A percentile compares a stretch with the other conserved stretches of the same genome.
These are phyloP conservation scores for Pistacia integerrima DNA, from an alignment of 345 rosid genomes.

Conservation along the genomic window DNA sequence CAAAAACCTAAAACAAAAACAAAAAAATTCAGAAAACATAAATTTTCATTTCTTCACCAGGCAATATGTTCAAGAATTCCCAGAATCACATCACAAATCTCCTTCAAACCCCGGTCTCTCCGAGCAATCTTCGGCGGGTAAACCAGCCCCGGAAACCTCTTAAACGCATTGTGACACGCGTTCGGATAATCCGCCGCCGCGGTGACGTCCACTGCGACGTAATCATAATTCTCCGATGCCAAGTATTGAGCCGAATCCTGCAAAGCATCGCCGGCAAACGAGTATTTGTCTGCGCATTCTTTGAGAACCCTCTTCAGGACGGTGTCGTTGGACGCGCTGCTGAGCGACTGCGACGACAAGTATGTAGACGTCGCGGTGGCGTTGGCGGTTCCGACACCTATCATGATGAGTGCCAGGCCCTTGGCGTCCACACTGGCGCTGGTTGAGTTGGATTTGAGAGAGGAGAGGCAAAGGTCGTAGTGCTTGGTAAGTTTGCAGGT, in stretches of 20 bases:
- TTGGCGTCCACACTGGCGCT: constrained; percentile 57
- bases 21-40: background rate
- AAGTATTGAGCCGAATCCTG: constrained; percentile 48
- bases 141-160: constrained; percentile 40
- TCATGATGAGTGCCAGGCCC: constrained; percentile 66
- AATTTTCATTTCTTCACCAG: background rate
- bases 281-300: constrained; percentile 74
- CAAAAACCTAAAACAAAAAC: too few relatives aligned
- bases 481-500: too few relatives aligned
- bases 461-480: constrained; percentile 70
- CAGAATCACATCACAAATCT: constrained; percentile 66
- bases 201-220: constrained; percentile 65
- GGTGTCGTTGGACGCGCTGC: constrained; percentile 28
- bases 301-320: constrained; percentile 39
- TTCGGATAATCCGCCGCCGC: constrained; percentile 77
- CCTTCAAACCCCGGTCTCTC: constrained; percentile 68
- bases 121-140: constrained; percentile 64
- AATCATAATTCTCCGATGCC: constrained; percentile 55
- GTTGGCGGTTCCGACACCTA: constrained; percentile 54
- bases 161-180: constrained; percentile 64
- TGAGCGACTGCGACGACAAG: constrained; percentile 40
- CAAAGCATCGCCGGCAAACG: constrained; percentile 59
- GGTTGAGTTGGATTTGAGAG: constrained; percentile 66
- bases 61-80: constrained; percentile 61
- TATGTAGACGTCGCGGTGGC: constrained; percentile 76